Base-by-base conservation (phyloP, 768 basidiomycete species). In the Naganishia vaughanmartiniae region DNA sequence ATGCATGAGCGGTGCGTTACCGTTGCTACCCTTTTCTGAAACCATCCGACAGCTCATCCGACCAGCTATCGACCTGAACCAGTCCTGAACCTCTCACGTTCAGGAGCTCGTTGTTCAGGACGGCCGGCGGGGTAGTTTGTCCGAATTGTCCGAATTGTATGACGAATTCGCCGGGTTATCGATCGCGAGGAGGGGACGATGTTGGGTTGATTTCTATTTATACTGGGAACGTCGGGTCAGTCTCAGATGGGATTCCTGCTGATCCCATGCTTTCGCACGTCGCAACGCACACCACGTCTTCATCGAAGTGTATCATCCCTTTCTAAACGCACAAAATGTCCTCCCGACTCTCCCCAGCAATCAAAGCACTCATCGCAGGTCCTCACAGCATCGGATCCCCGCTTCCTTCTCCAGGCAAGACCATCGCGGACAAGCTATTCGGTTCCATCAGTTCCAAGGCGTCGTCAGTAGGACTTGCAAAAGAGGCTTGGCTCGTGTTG, bases 381-480 rank as follows among this genome's bases (percentile, higher is more conserved):
- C 76, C 80, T 56, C 74, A 26, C 67, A 73, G 76, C 46, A 54
- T 73, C 19, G 83, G 88, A 89, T 24, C 84, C 90, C 65, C 80
- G 90, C 80, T 86, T 86, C 46, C 83, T 89, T 69, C 88, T 87
- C 77, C 89, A 86, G 74, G 90, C 87, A 26, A 83, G 86, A 65
- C 83, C 85, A 34, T 84, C 85, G 69, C 85, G 85, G 17, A 84
- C 24, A 48, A 67, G 17, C 73, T 80, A 36, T 75, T 81, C 65
- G 74, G 77, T 63, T 36, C 51, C 0, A 81, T 76, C 65, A 73
- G 69, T 28, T 65, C 56, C n/a, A 71, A 71, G 26, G 72, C 71
- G 3, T 51, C 67, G 4, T 48, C 68, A 34, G 57, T 72, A 5
- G 76, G 76, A 0, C 28, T 78, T 0, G 69, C 65, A 24, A 54